Evolutionary conservation across 495 filamentous ascomycete species (phyloP).

Genomic region (Thermochaetoides thermophila): DNA sequence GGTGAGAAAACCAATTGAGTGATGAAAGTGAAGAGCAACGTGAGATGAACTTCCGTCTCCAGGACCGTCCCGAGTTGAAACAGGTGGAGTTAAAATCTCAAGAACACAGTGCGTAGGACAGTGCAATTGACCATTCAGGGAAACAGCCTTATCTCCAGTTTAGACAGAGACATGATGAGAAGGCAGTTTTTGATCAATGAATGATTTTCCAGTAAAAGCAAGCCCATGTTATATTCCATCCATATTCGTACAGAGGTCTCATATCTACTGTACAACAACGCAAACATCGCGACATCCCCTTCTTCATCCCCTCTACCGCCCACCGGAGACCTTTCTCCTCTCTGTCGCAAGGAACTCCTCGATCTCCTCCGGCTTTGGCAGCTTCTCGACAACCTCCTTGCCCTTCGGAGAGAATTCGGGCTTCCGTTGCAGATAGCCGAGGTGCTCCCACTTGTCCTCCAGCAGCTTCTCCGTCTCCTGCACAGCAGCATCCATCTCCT

Average conservation of each 20-base stretch:
- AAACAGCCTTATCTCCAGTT: no score
- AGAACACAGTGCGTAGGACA: no score
- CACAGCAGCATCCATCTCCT: slow-evolving; percentile 47
- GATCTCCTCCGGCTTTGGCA: slow-evolving; percentile 35
- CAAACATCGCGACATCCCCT: not conserved
- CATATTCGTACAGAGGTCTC: slow-evolving; percentile 1
- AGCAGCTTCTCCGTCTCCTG: slow-evolving; percentile 44
- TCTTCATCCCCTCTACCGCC: slow-evolving; percentile 6
- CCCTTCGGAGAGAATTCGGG: slow-evolving; percentile 46
- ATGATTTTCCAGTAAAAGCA: no score
- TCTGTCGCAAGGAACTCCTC: slow-evolving; percentile 40
- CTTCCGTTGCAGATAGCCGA: slow-evolving; percentile 41
- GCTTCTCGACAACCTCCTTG: slow-evolving; percentile 41
- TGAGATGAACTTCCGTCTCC: no score
- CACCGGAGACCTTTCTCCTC: slow-evolving; percentile 25
- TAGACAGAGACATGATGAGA: no score
- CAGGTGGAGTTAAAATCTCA: no score
- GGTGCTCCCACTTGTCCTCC: slow-evolving; percentile 46
- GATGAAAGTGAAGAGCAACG: no score
- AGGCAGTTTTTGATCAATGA: no score
- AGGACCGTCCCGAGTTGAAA: no score
- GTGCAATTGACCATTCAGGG: no score
- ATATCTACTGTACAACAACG: no score
- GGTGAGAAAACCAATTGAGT: no score
- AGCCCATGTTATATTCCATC: not conserved